Evolutionary conservation across 441 rosid species (phyloP).

Genomic region (Adansonia rubrostipa): DNA sequence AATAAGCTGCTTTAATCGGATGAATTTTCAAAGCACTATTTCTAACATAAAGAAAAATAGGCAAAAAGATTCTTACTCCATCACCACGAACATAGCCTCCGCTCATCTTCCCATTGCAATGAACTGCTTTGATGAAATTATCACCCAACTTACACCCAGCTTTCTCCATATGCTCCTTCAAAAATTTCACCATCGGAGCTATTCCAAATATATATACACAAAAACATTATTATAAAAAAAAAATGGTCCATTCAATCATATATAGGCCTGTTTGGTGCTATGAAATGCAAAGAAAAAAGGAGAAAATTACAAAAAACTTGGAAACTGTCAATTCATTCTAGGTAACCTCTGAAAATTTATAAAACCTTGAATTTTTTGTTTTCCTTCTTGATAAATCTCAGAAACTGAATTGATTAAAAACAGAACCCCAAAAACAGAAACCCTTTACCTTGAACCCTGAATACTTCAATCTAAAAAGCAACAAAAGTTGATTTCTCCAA

Average conservation of each 20-base stretch:
- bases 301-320: neutral
- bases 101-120: slow-evolving; percentile 50
- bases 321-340: slow-evolving; percentile 6
- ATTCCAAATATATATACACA: slow-evolving; percentile 17
- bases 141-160: slow-evolving; percentile 77
- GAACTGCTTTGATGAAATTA: slow-evolving; percentile 70
- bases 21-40: neutral
- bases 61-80: slow-evolving; percentile 53
- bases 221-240: neutral
- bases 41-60: neutral
- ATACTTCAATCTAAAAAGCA: slow-evolving; percentile 17
- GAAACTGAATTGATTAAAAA: neutral
- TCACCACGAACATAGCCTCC: slow-evolving; percentile 70
- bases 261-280: neutral
- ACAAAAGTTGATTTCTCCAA: neutral
- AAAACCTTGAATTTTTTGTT: neutral
- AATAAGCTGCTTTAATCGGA: neutral
- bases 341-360: neutral
- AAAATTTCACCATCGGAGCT: slow-evolving; percentile 87
- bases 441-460: slow-evolving; percentile 7
- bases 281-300: neutral
- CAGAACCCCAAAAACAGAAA: slow-evolving; percentile 10
- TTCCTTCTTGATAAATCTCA: neutral
- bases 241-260: neutral
- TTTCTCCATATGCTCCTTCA: slow-evolving; percentile 83